Evolutionary conservation across 169 alveolate species (phyloP).

Genomic region (Eimeria falciformis): DNA sequence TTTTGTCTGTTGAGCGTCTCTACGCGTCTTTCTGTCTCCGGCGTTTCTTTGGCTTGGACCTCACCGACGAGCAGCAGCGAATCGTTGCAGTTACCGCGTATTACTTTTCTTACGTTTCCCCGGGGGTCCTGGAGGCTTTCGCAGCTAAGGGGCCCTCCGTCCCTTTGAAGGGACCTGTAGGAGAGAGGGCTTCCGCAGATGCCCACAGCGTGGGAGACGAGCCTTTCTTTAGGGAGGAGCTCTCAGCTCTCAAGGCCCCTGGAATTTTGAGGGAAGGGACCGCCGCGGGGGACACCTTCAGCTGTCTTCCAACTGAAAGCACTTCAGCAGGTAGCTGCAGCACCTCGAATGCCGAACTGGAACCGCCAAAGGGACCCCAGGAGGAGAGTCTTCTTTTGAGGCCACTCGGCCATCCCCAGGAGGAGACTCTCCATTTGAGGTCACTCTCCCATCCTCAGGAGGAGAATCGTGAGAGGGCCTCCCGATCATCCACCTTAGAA

Average conservation of each 20-base stretch:
- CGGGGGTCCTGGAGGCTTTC: not conserved
- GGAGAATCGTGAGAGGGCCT: too few relatives aligned
- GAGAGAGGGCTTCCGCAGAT: too few relatives aligned
- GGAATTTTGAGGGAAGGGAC: not conserved
- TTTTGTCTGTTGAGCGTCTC: not conserved
- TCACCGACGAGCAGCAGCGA: not conserved
- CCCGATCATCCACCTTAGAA: too few relatives aligned
- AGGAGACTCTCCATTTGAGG: not conserved
- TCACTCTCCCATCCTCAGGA: not conserved
- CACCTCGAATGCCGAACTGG: too few relatives aligned
- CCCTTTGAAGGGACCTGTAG: too few relatives aligned
- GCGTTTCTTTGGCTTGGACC: not conserved
- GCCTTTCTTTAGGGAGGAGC: not conserved
- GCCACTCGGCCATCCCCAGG: not conserved
- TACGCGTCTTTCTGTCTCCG: not conserved
- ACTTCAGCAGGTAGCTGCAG: slow-evolving; percentile 32
- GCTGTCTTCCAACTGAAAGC: not conserved
- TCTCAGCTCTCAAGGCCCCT: not conserved
- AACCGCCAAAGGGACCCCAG: not conserved
- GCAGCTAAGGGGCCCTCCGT: too few relatives aligned
- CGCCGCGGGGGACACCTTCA: not conserved
- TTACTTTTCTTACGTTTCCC: slow-evolving; percentile 24
- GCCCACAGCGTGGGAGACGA: not conserved
- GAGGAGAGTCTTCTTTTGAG: not conserved
- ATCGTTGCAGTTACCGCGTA: slow-evolving; percentile 19